phyloP scores from a whole-genome alignment of 2,329 filamentous ascomycete species.

The Aureobasidium uvarum region DNA sequence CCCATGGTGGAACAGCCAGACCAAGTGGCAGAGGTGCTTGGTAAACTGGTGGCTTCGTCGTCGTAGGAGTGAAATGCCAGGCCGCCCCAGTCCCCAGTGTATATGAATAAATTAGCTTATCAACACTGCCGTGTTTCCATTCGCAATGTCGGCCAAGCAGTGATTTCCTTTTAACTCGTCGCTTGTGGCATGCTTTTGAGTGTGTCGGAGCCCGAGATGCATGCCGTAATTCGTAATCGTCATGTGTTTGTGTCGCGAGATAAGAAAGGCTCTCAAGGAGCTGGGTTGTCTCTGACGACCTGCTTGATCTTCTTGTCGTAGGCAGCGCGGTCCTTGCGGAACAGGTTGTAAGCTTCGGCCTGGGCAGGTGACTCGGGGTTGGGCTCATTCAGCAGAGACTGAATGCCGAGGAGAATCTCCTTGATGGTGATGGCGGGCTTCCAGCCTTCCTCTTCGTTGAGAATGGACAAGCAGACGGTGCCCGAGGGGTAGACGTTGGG shows the following conservation, averaged over 20 bases:
- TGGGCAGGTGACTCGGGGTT: constrained; percentile 97
- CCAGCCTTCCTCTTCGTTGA: constrained; percentile 99
- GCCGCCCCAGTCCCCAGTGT: neutral
- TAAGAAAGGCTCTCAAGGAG: constrained; percentile 52
- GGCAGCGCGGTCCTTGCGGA: constrained; percentile 81
- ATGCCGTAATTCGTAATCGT: constrained; percentile 2
- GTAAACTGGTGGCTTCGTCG: constrained; percentile 51
- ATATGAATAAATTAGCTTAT: neutral
- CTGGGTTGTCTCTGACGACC: constrained; percentile 85
- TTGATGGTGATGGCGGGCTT: constrained; percentile 98
- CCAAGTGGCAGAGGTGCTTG: constrained; percentile 64
- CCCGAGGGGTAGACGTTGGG: constrained; percentile 98
- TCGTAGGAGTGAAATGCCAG: neutral
- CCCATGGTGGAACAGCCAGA: constrained; percentile 77
- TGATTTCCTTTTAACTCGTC: neutral
- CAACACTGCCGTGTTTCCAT: neutral
- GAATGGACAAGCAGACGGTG: constrained; percentile 92
- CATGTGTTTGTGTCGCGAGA: neutral
- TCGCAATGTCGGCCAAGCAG: neutral
- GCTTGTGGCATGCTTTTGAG: neutral
- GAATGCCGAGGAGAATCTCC: constrained; percentile 93
- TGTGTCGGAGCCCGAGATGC: neutral
- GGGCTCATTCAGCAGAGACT: constrained; percentile 91
- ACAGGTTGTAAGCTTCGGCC: constrained; percentile 95
- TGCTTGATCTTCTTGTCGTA: constrained; percentile 87